Evolutionary conservation across 2,329 filamentous ascomycete genomes (phyloP), one percentile per base, ranked within the genome.

Genomic region (Botrytis medusae): DNA sequence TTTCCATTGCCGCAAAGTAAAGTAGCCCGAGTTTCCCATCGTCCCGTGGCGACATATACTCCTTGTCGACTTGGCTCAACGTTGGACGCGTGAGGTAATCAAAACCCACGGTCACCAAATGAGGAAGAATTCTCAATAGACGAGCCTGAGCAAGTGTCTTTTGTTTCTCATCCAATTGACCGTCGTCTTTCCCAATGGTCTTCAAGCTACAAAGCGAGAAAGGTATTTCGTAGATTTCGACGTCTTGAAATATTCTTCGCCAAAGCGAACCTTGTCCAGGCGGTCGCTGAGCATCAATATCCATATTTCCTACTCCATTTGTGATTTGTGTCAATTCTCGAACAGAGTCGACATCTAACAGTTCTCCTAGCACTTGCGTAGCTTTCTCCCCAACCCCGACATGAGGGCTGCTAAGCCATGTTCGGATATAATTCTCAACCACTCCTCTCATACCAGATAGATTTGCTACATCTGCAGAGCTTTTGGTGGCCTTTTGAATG

Each of bases 331-430:
- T 77, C 37, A 73, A 72, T 72, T 77, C 78, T n/a, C 74, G 73
- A 72, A 85, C 83, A 75, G 86, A 88, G 79, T 91, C 89, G 10
- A 85, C 82, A 68, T 89, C 85, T 6, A 91, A 83, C 51, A 90
- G 79, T 75, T 88, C 85, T 2, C 85, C 85, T 4, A 91, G 79
- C 2, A 87, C 84, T 69, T 81, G 83, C 2, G 83, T 83, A 2
- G 85, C 87, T 46, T 84, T 85, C 78, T 89, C 86, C 18, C 86
- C 88, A 3, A 90, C 87, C 70, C 86, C 86, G 9, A 89, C 86
- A 60, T 87, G 82, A 0, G 86, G 84, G 9, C 84, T 83, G 37
- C 83, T 82, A 2, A 91, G 82, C 89, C 89, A 91, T 72, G 83
- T 81, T 18, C 80, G 80, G 46, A 90, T 65, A 57, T 90, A 83